Conservation (phyloP, 2,329 filamentous ascomycete genomes). For the Onygena corvina region DNA sequence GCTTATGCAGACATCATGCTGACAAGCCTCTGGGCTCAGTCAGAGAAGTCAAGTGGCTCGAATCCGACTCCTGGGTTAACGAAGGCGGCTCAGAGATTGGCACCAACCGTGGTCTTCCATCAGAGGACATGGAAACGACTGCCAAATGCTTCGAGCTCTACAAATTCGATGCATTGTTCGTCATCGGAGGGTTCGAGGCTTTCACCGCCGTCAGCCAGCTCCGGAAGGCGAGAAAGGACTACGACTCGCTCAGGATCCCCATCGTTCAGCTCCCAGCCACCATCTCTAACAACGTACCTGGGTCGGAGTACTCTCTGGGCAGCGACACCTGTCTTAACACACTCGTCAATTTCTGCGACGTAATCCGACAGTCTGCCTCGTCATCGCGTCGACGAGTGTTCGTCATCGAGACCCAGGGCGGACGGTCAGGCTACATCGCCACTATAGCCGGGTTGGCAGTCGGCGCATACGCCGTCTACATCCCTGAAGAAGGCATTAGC, state of each 20-base stretch:
- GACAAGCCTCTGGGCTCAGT: conserved; percentile 75
- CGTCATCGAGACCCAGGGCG: conserved; percentile 95
- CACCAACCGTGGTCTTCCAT: conserved; percentile 85
- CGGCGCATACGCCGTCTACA: conserved; percentile 86
- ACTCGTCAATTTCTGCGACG: conserved; percentile 87
- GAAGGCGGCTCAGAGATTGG: conserved; percentile 96
- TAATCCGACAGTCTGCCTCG: conserved; percentile 92
- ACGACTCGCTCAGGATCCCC: conserved; percentile 79
- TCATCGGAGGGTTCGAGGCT: conserved; percentile 91
- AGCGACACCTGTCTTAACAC: conserved; percentile 96
- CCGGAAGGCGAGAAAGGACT: conserved; percentile 64
- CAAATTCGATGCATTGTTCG: conserved; percentile 80
- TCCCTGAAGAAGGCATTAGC: conserved; percentile 88
- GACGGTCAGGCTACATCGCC: conserved; percentile 84
- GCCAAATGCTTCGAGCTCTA: conserved; percentile 75
- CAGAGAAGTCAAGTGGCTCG: conserved; percentile 77
- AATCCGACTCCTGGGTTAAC: conserved; percentile 90
- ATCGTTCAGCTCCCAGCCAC: conserved; percentile 89
- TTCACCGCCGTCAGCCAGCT: conserved; percentile 87
- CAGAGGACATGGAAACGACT: conserved; percentile 71
- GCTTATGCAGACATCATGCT: conserved; percentile 77
- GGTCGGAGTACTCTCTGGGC: conserved; percentile 91
- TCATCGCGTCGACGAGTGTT: conserved; percentile 88
- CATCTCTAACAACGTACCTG: conserved; percentile 96
- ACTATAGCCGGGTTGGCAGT: conserved; percentile 84